These are phyloP conservation scores for Gloeopeniophorella convolvens DNA, from an alignment of 768 basidiomycete genomes.

Conservation along the genomic window DNA sequence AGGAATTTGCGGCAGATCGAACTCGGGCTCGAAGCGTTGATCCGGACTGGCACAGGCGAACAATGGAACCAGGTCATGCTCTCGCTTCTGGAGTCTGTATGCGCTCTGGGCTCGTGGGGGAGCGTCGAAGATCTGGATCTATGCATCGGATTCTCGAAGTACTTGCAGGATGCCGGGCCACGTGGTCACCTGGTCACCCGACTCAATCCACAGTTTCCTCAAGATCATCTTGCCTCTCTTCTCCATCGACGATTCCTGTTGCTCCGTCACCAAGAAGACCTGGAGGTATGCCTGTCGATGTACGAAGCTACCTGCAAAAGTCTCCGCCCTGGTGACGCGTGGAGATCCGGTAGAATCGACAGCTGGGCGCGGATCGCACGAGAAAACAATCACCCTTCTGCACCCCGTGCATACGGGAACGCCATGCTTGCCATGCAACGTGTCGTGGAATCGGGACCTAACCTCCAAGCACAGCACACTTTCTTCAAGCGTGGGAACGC, in stretches of 20 bases:
- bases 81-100: too few relatives aligned
- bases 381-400: neutral
- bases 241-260: neutral
- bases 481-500: neutral
- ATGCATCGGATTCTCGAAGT: too few relatives aligned
- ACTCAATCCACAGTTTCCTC: too few relatives aligned
- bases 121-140: too few relatives aligned
- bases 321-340: neutral
- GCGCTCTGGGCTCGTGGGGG: too few relatives aligned
- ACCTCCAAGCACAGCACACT: neutral
- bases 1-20: too few relatives aligned
- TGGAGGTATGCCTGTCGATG: conserved; percentile 3
- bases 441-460: neutral
- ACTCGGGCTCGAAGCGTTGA: too few relatives aligned
- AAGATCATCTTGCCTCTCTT: neutral
- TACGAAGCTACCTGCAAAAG: too few relatives aligned
- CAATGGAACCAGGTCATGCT: too few relatives aligned
- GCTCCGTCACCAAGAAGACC: neutral
- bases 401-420: neutral
- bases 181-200: too few relatives aligned
- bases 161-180: too few relatives aligned
- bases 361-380: neutral
- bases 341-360: neutral
- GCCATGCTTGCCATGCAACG: neutral
- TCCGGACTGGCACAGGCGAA: too few relatives aligned